A percentile compares a stretch with the other conserved stretches of the same genome.
Conservation (phyloP, 202 grass and related monocot genomes). For the Setaria viridis region DNA sequence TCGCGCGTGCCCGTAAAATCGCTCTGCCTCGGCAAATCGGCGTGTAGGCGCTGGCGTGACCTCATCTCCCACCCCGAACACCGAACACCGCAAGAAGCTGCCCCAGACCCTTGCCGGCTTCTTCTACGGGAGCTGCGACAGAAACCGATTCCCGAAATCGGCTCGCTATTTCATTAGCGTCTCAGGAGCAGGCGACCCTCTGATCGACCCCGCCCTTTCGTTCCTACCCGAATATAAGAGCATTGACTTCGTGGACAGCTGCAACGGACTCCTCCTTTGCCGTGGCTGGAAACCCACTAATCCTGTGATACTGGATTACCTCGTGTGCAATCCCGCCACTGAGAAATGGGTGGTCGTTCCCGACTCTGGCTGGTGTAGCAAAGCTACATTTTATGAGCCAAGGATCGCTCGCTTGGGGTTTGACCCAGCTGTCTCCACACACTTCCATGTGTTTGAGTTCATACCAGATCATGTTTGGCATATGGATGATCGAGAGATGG, state of each 20-base stretch:
- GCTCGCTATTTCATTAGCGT: not conserved
- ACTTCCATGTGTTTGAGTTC: constrained; percentile 37
- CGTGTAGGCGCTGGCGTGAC: not conserved
- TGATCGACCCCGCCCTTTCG: not conserved
- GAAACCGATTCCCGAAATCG: not conserved
- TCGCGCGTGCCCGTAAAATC: constrained; percentile 17
- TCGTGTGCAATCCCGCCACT: not conserved
- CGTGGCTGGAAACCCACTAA: not conserved
- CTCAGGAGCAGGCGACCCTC: not conserved
- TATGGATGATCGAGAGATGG: not conserved
- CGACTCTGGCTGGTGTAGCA: not conserved
- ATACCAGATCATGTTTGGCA: not conserved
- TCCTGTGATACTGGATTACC: not conserved
- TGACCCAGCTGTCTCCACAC: constrained; percentile 2
- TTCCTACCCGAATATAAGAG: not conserved
- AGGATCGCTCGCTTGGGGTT: not conserved
- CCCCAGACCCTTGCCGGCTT: not conserved
- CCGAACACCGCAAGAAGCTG: not conserved
- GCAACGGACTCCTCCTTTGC: constrained; percentile 6
- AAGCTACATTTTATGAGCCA: not conserved
- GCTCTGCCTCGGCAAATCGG: not conserved
- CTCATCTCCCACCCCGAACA: not conserved
- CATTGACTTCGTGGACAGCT: not conserved
- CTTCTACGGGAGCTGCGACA: not conserved
- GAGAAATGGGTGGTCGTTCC: not conserved